Percentiles rank a stretch among this genome's conserved stretches.
Evolutionary conservation across 805 yeast species (phyloP).

Genomic region (Yarrowia deformans): DNA sequence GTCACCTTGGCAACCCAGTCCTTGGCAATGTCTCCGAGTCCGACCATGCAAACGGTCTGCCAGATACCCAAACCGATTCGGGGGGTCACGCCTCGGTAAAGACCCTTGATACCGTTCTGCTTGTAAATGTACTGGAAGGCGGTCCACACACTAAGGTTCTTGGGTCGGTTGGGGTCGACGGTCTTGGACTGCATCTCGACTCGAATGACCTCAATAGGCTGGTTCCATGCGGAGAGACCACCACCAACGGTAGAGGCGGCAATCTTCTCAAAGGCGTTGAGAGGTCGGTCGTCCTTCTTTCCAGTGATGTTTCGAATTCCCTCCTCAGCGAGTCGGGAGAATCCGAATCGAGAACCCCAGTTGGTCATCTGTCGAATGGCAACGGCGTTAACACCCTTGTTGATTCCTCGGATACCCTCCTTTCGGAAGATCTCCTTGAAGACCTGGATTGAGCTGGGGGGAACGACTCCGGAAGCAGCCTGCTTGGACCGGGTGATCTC

Average conservation of each 20-base stretch:
- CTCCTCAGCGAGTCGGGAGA: conserved; percentile 90
- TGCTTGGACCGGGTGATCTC: conserved; percentile 93
- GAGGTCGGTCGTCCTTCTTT: conserved; percentile 66
- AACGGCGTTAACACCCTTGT: conserved; percentile 97
- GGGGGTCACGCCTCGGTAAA: conserved; percentile 96
- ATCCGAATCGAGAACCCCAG: conserved; percentile 98
- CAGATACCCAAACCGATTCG: conserved; percentile 95
- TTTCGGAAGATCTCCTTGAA: conserved; percentile 81
- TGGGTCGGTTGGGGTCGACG: conserved; percentile 94
- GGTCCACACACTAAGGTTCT: conserved; percentile 77
- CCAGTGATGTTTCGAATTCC: conserved; percentile 64
- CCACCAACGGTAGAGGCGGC: conserved; percentile 91
- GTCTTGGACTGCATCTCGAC: conserved; percentile 98
- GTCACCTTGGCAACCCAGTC: conserved; percentile 69
- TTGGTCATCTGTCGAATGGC: conserved; percentile 99
- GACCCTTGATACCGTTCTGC: conserved; percentile 84
- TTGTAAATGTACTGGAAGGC: conserved; percentile 84
- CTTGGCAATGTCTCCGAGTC: conserved; percentile 92
- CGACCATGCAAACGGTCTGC: conserved; percentile 99
- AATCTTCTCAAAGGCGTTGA: conserved; percentile 81
- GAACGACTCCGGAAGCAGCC: conserved; percentile 68
- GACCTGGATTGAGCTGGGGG: conserved; percentile 81
- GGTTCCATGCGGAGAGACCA: conserved; percentile 98
- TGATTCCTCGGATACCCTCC: conserved; percentile 94
- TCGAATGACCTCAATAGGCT: conserved; percentile 96